Percentiles rank a stretch among this genome's conserved stretches.
Conservation (phyloP, 2,329 filamentous ascomycete species). For the Ophiostoma triangulosporum region DNA sequence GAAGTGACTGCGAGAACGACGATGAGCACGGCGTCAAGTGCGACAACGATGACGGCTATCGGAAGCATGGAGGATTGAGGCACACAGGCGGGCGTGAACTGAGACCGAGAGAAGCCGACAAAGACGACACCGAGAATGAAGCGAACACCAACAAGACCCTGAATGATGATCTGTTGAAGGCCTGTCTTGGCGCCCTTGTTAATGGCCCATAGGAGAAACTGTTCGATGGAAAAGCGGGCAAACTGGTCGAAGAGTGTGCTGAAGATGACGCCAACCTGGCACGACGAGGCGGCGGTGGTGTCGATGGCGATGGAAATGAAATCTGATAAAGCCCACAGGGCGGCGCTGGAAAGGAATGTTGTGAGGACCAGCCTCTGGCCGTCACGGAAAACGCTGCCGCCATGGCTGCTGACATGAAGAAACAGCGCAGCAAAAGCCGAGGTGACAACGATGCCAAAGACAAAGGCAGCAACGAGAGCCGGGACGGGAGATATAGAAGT, state of each 20-base stretch:
- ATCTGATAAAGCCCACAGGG: constrained; percentile 39
- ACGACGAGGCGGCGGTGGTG: constrained; percentile 28
- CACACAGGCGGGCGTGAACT: constrained; percentile 39
- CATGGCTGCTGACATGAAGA: constrained; percentile 33
- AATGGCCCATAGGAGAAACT: constrained; percentile 39
- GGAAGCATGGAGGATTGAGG: constrained; percentile 31
- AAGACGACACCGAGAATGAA: constrained; percentile 41
- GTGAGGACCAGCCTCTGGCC: constrained; percentile 52
- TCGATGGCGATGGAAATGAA: constrained; percentile 38
- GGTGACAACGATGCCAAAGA: constrained; percentile 42
- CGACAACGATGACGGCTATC: constrained; percentile 31
- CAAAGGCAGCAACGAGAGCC: constrained; percentile 39
- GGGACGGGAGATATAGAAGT: constrained; percentile 29
- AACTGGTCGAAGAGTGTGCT: constrained; percentile 44
- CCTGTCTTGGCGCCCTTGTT: constrained; percentile 23
- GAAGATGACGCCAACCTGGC: constrained; percentile 39
- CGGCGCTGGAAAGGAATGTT: constrained; percentile 35
- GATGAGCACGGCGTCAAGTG: constrained; percentile 32
- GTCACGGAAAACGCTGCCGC: constrained; percentile 37
- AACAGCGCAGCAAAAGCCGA: constrained; percentile 34
- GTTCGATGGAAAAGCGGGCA: constrained; percentile 37
- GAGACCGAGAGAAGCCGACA: constrained; percentile 38
- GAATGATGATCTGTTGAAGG: constrained; percentile 27
- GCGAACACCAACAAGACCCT: constrained; percentile 32
- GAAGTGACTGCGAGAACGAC: constrained; percentile 27